These are phyloP conservation scores for Scheffersomyces amazonensis DNA, from an alignment of 805 yeast species.

Conservation along the genomic window DNA sequence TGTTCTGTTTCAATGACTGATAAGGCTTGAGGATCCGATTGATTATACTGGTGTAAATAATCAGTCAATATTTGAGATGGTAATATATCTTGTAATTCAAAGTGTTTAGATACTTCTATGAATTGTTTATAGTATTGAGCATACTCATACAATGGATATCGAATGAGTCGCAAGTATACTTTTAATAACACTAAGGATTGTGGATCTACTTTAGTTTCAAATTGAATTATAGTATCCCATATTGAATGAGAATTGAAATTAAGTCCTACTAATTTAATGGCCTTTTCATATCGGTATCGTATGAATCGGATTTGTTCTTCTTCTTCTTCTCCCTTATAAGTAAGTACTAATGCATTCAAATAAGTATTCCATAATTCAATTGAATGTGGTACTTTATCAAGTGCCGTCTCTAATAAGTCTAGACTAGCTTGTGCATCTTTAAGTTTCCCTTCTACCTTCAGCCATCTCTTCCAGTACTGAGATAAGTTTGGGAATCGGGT, in stretches of 20 bases:
- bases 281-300: conserved; percentile 46
- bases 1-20: conserved; percentile 38
- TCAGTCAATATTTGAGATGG: conserved; percentile 11
- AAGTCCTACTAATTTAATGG: conserved; percentile 52
- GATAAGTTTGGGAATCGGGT: conserved; percentile 54
- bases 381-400: conserved; percentile 52
- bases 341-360: conserved; percentile 48
- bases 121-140: conserved; percentile 66
- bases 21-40: conserved; percentile 18
- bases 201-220: conserved; percentile 41
- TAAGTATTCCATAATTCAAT: conserved; percentile 72
- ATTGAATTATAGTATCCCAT: conserved; percentile 78
- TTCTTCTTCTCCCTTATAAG: conserved; percentile 25
- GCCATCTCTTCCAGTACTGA: conserved; percentile 64
- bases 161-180: conserved; percentile 44
- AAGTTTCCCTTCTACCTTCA: conserved; percentile 52
- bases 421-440: conserved; percentile 52
- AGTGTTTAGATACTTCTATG: conserved; percentile 33
- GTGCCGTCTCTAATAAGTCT: conserved; percentile 40
- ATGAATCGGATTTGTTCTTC: conserved; percentile 19
- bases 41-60: conserved; percentile 20
- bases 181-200: conserved; percentile 33
- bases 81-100: conserved; percentile 26
- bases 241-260: conserved; percentile 76
- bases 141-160: conserved; percentile 81